Evolutionary conservation across 441 rosid genomes (phyloP).

Genomic region (Capsella rubella): DNA sequence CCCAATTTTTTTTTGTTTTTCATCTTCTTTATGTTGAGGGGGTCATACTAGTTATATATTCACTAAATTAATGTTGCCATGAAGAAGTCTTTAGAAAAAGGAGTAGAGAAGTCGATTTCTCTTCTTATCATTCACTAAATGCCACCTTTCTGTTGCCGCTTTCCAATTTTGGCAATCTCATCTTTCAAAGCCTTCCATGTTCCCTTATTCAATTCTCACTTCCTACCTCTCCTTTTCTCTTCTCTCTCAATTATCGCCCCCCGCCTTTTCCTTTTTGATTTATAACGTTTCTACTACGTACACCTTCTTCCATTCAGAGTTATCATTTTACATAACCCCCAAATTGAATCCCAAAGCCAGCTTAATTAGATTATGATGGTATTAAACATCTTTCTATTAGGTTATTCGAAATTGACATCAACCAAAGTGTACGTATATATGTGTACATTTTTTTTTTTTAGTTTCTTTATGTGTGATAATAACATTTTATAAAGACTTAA

Average conservation of each 20-base stretch:
- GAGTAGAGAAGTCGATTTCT: conserved; percentile 31
- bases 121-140: conserved; percentile 48
- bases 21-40: not conserved
- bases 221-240: conserved; percentile 47
- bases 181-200: conserved; percentile 48
- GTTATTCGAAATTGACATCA: conserved; percentile 39
- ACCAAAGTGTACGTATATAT: conserved; percentile 21
- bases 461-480: conserved; percentile 16
- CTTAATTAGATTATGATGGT: conserved; percentile 24
- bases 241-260: conserved; percentile 38
- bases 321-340: conserved; percentile 38
- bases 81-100: conserved; percentile 24
- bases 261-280: not conserved
- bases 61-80: conserved; percentile 29
- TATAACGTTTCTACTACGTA: conserved; percentile 28
- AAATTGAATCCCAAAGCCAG: conserved; percentile 36
- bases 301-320: conserved; percentile 17
- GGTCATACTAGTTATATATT: conserved; percentile 22
- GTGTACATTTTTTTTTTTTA: conserved; percentile 16
- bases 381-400: conserved; percentile 32
- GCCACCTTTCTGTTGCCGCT: conserved; percentile 51
- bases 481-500: not conserved
- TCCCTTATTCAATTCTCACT: conserved; percentile 47
- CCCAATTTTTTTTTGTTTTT: conserved; percentile 4
- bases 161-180: conserved; percentile 45